These are phyloP conservation scores for Cenchrus americanus DNA, from an alignment of 176 grass and related monocot species.

Conservation along the genomic window DNA sequence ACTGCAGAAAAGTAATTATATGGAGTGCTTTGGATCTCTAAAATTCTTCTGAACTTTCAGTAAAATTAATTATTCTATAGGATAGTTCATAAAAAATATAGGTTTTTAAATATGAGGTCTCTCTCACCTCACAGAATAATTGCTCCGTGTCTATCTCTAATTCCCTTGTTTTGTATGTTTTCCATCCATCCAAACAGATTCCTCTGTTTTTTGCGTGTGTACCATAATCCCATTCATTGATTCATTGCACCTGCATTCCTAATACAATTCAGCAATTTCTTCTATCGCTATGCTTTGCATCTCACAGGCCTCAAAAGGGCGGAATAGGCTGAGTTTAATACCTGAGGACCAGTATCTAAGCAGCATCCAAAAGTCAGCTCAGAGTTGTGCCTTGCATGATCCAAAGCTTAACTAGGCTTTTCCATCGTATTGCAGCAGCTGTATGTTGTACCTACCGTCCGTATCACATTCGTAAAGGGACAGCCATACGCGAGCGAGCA, in stretches of 20 bases:
- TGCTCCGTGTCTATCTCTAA: too few relatives aligned
- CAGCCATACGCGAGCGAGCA: not conserved
- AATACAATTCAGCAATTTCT: not conserved
- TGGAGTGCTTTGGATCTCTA: too few relatives aligned
- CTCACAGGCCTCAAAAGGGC: not conserved
- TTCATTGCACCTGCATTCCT: not conserved
- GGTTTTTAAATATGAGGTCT: too few relatives aligned
- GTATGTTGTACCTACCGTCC: not conserved
- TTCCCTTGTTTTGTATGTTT: too few relatives aligned
- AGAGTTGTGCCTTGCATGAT: slow-evolving; percentile 4
- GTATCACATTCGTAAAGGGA: slow-evolving; percentile 3
- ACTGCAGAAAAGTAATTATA: too few relatives aligned
- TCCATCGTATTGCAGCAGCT: not conserved
- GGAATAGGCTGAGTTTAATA: not conserved
- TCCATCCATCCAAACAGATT: not conserved
- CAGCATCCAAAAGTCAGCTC: not conserved
- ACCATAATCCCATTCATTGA: not conserved
- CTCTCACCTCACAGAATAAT: too few relatives aligned
- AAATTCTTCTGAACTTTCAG: too few relatives aligned
- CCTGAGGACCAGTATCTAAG: not conserved
- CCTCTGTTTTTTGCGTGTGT: not conserved
- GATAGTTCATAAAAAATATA: too few relatives aligned
- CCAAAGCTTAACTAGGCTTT: not conserved
- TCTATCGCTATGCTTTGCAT: not conserved
- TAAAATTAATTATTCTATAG: too few relatives aligned